Evolutionary conservation across 2,329 filamentous ascomycete genomes (phyloP), one percentile per base, ranked within the genome.

Genomic region (Fusarium brachygibbosum): DNA sequence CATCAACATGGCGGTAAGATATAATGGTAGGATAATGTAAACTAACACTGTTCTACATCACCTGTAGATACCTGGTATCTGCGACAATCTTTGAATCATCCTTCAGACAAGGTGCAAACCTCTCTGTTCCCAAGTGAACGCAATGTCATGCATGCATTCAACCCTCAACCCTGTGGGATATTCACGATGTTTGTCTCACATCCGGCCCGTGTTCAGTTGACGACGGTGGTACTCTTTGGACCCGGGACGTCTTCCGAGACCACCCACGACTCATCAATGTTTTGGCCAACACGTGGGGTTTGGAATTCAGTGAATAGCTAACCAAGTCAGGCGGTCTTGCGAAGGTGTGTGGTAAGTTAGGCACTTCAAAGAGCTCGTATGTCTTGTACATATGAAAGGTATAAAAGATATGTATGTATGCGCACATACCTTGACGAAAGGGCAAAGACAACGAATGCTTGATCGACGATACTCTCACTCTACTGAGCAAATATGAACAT

Each of bases 191-290:
- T 44, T 66, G 44, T 48, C 55, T 66, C 29, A 19, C 29, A 37
- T 42, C 23, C 6, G 23, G 23, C 23, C 23, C 40, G 19, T 28
- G 12, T 38, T 19, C 17, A 38, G 40, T 55, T 38, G 31, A 35
- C 31, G 49, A 19, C 38, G 38, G 25, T 29, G 42, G 23, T 19
- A 17, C 37, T 40, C 42, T 64, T 44, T 54, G 28, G 28, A 23
- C 52, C 46, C 42, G 32, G 64, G 52, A 65, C 37, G 31, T 35
- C 35, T 61, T 52, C 54, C 49, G 50, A 48, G 49, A 55, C 41
- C 44, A 51, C 31, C 50, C 44, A 64, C 53, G 23, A 25, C 49
- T 48, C 40, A 40, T 50, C 48, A 31, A 23, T 21, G 28, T 44
- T 38, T 54, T 49, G 42, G 46, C 49, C 35, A 41, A 42, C 42